Base-by-base conservation (phyloP, 176 grass and related monocot genomes). In the Stipa capillata region DNA sequence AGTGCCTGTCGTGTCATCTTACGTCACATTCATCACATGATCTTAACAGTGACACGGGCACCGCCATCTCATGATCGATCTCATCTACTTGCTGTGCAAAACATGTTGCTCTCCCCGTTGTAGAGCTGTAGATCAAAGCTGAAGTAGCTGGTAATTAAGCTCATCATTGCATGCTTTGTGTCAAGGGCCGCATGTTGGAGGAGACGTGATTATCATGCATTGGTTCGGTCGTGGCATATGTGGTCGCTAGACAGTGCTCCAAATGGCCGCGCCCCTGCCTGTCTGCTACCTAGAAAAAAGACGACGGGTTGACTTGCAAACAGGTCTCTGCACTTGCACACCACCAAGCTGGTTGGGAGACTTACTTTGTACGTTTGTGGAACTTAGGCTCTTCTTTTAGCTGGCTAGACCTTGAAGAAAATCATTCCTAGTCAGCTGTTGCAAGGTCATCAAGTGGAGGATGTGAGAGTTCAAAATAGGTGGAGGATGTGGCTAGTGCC, bases 271-370 rank as follows among this genome's bases (percentile, higher is more conserved):
- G 28, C 59, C 21, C n/a, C n/a, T n/a, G n/a, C n/a, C 58, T 56
- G 84, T 75, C 84, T 77, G 77, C 75, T 40, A 58, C 29, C 58
- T 37, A 59, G 45, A 86, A 74, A 39, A 86, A 74, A 39, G 70
- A 61, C 25, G 10, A 78, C 16, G 69, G n/a, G 77, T 81, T 68
- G 84, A 86, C 84, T 58, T 56, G 59, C 33, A 13, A n/a, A 56
- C 43, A 80, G 37, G 66, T 86, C 48, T 35, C 6, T 20, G 50
- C 61, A 72, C 40, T 6, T 27, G 54, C 2, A 44, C 14, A 50
- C 78, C 75, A 78, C 78, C 37, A 80, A 56, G 58, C n/a, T n/a
- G n/a, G n/a, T n/a, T n/a, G n/a, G n/a, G n/a, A n/a, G n/a, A n/a
- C n/a, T n/a, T n/a, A n/a, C n/a, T n/a, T n/a, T n/a, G n/a, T n/a